Evolutionary conservation across 2,329 filamentous ascomycete species (phyloP).

Genomic region (Sphaerostilbella broomeana): DNA sequence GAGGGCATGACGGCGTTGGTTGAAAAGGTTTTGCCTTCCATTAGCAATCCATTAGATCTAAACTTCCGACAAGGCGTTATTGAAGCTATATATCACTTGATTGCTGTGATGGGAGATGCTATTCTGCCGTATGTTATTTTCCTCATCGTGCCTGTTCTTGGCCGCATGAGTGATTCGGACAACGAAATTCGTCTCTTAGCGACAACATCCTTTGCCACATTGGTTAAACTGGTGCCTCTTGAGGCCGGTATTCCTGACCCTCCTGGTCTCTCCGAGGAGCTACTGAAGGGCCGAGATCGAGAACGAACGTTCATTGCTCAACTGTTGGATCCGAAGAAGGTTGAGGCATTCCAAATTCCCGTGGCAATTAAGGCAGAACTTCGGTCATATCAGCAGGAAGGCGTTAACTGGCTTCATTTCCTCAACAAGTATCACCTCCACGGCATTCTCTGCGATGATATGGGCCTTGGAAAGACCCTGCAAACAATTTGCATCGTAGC

Average conservation of each 20-base stretch:
- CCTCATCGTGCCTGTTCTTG: constrained; percentile 92
- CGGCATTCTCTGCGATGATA: constrained; percentile 96
- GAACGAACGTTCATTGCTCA: constrained; percentile 96
- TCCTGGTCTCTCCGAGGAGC: constrained; percentile 79
- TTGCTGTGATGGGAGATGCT: constrained; percentile 94
- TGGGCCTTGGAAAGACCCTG: constrained; percentile 96
- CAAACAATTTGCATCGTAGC: constrained; percentile 98
- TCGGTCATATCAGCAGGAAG: constrained; percentile 95
- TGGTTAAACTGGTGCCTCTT: constrained; percentile 93
- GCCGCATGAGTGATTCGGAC: constrained; percentile 97
- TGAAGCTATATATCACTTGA: constrained; percentile 92
- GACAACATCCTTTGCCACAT: constrained; percentile 91
- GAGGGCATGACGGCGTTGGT: constrained; percentile 95
- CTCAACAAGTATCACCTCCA: constrained; percentile 97
- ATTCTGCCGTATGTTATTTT: constrained; percentile 98
- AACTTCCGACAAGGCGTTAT: constrained; percentile 88
- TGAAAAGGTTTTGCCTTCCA: constrained; percentile 83
- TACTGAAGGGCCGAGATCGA: constrained; percentile 83
- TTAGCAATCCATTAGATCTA: constrained; percentile 83
- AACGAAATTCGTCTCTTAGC: constrained; percentile 91
- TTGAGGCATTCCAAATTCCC: constrained; percentile 87
- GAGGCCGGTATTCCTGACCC: constrained; percentile 97
- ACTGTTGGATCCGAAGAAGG: constrained; percentile 93
- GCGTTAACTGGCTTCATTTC: constrained; percentile 97
- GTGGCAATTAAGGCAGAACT: constrained; percentile 96